Base-by-base conservation (phyloP, 352 stramenopile species). In the Phytophthora quininea region DNA sequence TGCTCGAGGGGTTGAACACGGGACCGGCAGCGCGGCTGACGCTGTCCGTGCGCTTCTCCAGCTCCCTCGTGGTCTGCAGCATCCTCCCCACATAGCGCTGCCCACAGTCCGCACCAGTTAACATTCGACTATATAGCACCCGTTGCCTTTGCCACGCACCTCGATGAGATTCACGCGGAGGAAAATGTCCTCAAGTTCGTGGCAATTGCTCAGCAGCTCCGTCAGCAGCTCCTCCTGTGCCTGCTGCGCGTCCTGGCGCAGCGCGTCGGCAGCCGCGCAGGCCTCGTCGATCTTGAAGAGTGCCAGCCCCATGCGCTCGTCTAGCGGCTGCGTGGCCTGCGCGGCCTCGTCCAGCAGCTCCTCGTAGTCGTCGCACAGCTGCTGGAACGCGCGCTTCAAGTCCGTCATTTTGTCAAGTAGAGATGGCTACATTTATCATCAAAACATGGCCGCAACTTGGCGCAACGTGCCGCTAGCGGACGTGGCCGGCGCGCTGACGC, bases 211-310 rank as follows among this genome's bases (percentile, higher is more conserved):
- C 38, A 92, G 32, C 31, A 95, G 73, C 43, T 84, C 72, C 12
- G 70, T 67, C 64, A 93, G 67, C 33, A 92, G 61, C 47, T 80
- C 59, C 40, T 81, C 62, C 19, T 90, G 79, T 15, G 74, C 62
- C 54, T 82, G 74, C 45, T 73, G 69, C 30, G 80, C 73, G 45
- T 92, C 84, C 58, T 74, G 64, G 43, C 74, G 82, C 67, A 93
- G 54, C 32, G 66, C 35, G 45, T 90, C 84, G 10, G 82, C 60
- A 15, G 74, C 77, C 3, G 74, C 79, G 24, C 70, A 87, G 3
- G 82, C 82, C 64, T 94, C 84, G 62, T 94, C 86, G 54, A 93
- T 90, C 73, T 93, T 94, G 64, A 93, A 94, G 11, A 93, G 73
- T 40, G 84, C 84, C 31, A 94, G 69, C 0, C 85, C 86, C n/a